phyloP scores from a whole-genome alignment of 78 protist species.

The Parvularia atlantis region DNA sequence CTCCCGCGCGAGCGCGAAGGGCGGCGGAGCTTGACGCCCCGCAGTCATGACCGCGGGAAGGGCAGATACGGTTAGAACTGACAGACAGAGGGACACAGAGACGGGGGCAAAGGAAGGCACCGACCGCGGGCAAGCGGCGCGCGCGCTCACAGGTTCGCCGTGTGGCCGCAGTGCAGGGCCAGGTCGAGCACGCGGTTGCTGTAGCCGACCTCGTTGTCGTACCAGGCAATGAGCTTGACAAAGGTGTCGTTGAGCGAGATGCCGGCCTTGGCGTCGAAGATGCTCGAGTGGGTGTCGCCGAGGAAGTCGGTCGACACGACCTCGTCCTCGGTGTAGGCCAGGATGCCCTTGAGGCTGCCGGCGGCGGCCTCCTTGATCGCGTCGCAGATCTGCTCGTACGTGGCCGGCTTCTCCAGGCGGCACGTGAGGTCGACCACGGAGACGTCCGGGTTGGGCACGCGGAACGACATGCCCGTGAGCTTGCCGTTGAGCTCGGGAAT shows the following conservation, averaged over 20 bases:
- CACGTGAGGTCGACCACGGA: constrained; percentile 97
- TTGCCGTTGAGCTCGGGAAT: constrained; percentile 85
- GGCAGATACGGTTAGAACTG: too few species aligned
- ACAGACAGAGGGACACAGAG: too few species aligned
- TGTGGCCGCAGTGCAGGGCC: constrained; percentile 20
- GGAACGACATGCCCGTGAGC: constrained; percentile 99
- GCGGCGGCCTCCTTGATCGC: constrained; percentile 74
- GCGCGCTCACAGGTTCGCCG: too few species aligned
- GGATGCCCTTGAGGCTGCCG: constrained; percentile 58
- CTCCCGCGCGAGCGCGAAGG: too few species aligned
- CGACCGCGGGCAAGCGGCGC: too few species aligned
- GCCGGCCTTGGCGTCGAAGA: constrained; percentile 93
- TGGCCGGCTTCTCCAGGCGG: constrained; percentile 68
- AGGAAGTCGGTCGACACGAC: constrained; percentile 92
- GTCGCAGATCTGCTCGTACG: constrained; percentile 80
- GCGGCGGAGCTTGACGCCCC: too few species aligned
- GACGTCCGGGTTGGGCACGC: constrained; percentile 97
- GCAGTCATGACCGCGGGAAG: too few species aligned
- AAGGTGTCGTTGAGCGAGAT: constrained; percentile 84
- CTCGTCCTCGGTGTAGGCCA: constrained; percentile 93
- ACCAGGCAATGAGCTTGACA: constrained; percentile 96
- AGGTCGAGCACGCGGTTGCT: constrained; percentile 91
- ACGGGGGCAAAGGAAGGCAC: too few species aligned
- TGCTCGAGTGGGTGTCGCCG: constrained; percentile 79
- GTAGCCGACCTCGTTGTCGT: constrained; percentile 98